Conservation (phyloP, 2,329 filamentous ascomycete species). For the Cytospora piceicola region DNA sequence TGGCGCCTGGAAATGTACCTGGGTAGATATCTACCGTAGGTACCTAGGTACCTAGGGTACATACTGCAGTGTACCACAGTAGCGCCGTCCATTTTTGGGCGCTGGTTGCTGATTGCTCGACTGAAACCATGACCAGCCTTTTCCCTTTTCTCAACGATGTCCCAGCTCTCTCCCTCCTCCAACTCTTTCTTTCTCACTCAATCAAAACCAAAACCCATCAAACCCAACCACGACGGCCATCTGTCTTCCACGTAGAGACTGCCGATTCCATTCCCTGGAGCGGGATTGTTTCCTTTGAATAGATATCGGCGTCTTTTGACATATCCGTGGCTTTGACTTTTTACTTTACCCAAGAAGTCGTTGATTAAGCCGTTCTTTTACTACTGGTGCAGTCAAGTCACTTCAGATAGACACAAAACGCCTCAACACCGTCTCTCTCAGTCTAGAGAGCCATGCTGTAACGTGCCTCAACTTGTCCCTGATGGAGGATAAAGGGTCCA, state of each 20-base stretch:
- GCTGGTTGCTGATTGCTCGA: slow-evolving; percentile 22
- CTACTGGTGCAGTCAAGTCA: slow-evolving; percentile 22
- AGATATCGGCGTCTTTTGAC: slow-evolving; percentile 15
- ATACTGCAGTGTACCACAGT: neutral
- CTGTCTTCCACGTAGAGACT: slow-evolving; percentile 26
- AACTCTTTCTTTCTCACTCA: slow-evolving; percentile 26
- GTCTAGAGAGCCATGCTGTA: slow-evolving; percentile 27
- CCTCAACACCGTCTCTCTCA: slow-evolving; percentile 22
- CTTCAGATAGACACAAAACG: slow-evolving; percentile 29
- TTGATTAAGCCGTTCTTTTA: slow-evolving; percentile 22
- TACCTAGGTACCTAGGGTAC: neutral
- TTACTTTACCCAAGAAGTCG: slow-evolving; percentile 17
- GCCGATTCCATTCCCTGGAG: slow-evolving; percentile 18
- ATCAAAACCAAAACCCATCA: slow-evolving; percentile 38
- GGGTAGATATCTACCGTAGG: neutral
- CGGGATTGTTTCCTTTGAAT: slow-evolving; percentile 16
- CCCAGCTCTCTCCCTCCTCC: slow-evolving; percentile 33
- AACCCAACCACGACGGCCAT: slow-evolving; percentile 29
- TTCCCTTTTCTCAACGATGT: slow-evolving; percentile 24
- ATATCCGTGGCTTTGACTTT: slow-evolving; percentile 18
- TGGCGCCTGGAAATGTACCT: neutral
- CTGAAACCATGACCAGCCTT: slow-evolving; percentile 27
- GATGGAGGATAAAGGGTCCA: slow-evolving; percentile 30
- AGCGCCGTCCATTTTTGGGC: slow-evolving; percentile 19
- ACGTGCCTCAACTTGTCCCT: slow-evolving; percentile 26